Percentiles rank a stretch among this genome's conserved stretches.
phyloP scores from a whole-genome alignment of 305 asterid species.

The Rubia balearica region DNA sequence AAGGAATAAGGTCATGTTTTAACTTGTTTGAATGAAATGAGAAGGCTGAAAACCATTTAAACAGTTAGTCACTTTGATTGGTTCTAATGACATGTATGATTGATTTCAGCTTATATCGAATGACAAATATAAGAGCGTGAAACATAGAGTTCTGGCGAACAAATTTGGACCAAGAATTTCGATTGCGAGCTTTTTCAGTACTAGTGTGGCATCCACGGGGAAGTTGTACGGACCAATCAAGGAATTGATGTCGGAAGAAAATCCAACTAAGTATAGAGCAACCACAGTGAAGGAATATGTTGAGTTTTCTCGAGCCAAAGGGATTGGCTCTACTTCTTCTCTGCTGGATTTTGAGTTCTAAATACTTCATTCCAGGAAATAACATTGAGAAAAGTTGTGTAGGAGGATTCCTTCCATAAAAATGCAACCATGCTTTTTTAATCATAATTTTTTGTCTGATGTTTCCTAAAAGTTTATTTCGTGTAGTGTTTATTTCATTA shows the following conservation, averaged over 20 bases:
- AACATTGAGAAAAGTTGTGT: too few relatives aligned
- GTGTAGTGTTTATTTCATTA: too few relatives aligned
- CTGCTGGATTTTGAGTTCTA: neutral
- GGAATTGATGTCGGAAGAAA: slow-evolving; percentile 2
- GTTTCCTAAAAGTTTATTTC: too few relatives aligned
- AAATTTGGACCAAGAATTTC: slow-evolving; percentile 3
- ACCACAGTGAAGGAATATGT: slow-evolving; percentile 6
- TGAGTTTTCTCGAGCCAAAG: neutral
- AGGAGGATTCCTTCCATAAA: too few relatives aligned
- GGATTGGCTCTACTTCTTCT: neutral
- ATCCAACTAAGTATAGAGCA: slow-evolving; percentile 27
- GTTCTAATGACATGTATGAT: neutral
- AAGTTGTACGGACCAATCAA: neutral
- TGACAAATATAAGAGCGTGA: slow-evolving; percentile 3
- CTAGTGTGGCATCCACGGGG: neutral
- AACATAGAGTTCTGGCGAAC: slow-evolving; percentile 6
- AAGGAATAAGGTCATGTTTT: too few relatives aligned
- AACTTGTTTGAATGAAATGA: rapidly evolving
- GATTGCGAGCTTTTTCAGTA: neutral
- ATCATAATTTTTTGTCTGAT: too few relatives aligned
- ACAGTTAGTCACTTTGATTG: too few relatives aligned
- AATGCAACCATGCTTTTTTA: too few relatives aligned
- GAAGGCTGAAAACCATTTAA: too few relatives aligned
- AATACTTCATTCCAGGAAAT: too few relatives aligned
- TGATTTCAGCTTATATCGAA: neutral